phyloP scores from a whole-genome alignment of 2,329 filamentous ascomycete genomes.

The Fonsecaea pugnacius region DNA sequence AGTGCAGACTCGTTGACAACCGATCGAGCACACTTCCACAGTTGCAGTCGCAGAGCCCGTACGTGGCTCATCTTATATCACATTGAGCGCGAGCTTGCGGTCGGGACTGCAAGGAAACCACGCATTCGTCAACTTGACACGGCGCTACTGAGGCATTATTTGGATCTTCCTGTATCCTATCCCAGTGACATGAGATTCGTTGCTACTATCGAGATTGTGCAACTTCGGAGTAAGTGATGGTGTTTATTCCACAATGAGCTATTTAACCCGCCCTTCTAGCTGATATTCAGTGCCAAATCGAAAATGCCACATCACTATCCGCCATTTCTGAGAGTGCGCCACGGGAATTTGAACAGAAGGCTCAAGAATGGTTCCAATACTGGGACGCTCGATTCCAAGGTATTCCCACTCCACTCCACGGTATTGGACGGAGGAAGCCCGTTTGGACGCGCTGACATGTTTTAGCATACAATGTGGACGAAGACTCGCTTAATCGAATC shows the following conservation, averaged over 20 bases:
- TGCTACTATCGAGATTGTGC: background rate
- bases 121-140: background rate
- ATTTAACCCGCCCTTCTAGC: background rate
- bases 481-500: constrained; percentile 1
- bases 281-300: background rate
- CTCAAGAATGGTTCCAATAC: constrained; percentile 1
- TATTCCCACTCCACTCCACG: background rate
- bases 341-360: background rate
- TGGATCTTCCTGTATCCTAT: background rate
- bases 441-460: background rate
- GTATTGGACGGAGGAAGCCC: background rate
- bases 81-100: background rate
- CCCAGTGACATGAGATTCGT: background rate
- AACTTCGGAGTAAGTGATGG: background rate
- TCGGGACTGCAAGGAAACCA: background rate
- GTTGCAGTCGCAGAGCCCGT: background rate
- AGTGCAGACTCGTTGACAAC: background rate
- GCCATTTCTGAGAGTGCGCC: background rate
- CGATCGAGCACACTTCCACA: background rate
- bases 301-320: background rate
- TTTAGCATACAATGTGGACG: background rate
- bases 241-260: background rate
- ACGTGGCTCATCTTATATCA: background rate
- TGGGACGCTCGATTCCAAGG: background rate
- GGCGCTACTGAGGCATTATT: background rate